A percentile compares a stretch with the other conserved stretches of the same genome.
These are phyloP conservation scores for Cenchrus americanus DNA, from an alignment of 176 grass and related monocot genomes.

Conservation along the genomic window DNA sequence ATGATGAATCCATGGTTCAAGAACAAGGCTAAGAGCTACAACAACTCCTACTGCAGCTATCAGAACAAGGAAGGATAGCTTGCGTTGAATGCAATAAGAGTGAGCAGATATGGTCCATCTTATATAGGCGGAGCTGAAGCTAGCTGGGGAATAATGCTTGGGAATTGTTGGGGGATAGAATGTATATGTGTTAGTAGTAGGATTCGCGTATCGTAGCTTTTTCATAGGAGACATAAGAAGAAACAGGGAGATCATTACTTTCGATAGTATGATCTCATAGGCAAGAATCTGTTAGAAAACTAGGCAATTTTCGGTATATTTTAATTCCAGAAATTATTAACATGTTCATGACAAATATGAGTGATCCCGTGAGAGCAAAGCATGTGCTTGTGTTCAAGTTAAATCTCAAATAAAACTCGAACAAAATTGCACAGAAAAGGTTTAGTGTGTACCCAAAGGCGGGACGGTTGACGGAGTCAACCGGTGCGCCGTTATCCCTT, in stretches of 20 bases:
- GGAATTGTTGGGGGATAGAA: slow-evolving; percentile 14
- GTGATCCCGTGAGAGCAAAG: too few relatives aligned
- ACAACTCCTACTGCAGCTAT: not conserved
- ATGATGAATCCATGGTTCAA: slow-evolving; percentile 48
- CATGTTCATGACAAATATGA: too few relatives aligned
- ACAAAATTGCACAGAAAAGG: too few relatives aligned
- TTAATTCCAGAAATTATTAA: too few relatives aligned
- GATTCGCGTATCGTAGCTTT: slow-evolving; percentile 29
- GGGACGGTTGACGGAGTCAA: too few relatives aligned
- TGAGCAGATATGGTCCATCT: slow-evolving; percentile 45
- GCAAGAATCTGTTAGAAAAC: slow-evolving; percentile 43
- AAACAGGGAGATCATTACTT: slow-evolving; percentile 28
- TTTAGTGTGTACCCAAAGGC: too few relatives aligned
- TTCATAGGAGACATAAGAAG: slow-evolving; percentile 45
- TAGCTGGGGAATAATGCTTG: slow-evolving; percentile 59
- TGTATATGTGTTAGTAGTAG: slow-evolving; percentile 5
- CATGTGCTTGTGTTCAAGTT: too few relatives aligned
- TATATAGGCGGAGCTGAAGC: slow-evolving; percentile 56
- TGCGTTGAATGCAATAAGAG: slow-evolving; percentile 47
- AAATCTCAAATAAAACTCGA: too few relatives aligned
- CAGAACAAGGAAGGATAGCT: not conserved
- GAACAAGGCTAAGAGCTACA: not conserved
- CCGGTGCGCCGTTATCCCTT: too few relatives aligned
- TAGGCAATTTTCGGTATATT: too few relatives aligned
- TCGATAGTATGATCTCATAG: not conserved